A percentile compares a stretch with the other conserved stretches of the same genome.
phyloP scores from a whole-genome alignment of 192 early-diverging fungal genomes.

The Coemansia sp. region DNA sequence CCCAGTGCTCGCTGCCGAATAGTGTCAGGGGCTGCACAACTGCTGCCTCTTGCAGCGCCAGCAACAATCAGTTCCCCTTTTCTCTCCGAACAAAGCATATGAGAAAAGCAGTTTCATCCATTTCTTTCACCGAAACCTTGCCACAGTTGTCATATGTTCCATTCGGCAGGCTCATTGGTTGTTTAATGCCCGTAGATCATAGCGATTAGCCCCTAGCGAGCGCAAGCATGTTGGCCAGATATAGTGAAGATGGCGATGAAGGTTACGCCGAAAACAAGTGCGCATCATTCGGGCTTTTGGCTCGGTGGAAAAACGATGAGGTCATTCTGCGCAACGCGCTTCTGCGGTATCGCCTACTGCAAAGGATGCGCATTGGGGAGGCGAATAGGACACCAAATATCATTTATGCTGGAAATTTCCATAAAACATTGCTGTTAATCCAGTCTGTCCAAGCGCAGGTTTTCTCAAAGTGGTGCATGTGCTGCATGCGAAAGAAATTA shows the following conservation, averaged over 20 bases:
- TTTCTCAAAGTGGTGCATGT: background rate
- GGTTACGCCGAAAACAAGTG: too few relatives aligned
- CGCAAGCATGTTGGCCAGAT: background rate
- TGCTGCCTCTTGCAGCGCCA: background rate
- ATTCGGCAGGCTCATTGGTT: conserved; percentile 1
- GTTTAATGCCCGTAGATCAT: conserved; percentile 7
- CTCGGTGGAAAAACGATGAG: background rate
- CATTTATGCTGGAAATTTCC: background rate
- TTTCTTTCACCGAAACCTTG: background rate
- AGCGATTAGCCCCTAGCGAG: background rate
- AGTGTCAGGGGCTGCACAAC: background rate
- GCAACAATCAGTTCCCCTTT: background rate
- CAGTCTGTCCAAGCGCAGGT: background rate
- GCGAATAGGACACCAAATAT: background rate
- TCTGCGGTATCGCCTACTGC: background rate
- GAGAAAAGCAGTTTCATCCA: background rate
- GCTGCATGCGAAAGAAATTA: conserved; percentile 1
- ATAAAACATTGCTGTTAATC: background rate
- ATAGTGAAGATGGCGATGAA: background rate
- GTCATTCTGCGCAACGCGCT: background rate
- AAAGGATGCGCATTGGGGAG: conserved; percentile 1
- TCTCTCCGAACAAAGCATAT: background rate
- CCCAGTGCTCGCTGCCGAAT: background rate
- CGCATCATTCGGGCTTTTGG: background rate
- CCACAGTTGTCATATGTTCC: conserved; percentile 4